A percentile compares a stretch with the other conserved stretches of the same genome.
Evolutionary conservation across 768 basidiomycete genomes (phyloP).

Genomic region (Kwoniella shandongensis): DNA sequence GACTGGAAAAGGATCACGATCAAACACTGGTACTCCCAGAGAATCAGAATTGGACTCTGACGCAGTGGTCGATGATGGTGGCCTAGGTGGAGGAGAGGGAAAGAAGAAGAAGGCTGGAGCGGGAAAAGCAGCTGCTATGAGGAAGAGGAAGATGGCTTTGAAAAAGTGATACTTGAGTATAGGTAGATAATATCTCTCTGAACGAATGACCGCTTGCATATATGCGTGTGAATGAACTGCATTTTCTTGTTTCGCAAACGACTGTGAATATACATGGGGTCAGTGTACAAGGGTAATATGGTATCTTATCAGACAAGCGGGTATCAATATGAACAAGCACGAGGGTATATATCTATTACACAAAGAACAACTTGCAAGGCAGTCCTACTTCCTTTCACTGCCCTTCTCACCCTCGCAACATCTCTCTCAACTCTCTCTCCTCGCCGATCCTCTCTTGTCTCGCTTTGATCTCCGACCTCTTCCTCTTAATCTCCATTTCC

Average conservation of each 20-base stretch:
- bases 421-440: conserved; percentile 38
- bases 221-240: no score
- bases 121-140: conserved; percentile 36
- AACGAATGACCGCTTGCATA: no score
- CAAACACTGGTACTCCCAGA: conserved; percentile 6
- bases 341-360: no score
- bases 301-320: no score
- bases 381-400: no score
- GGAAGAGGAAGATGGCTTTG: conserved; percentile 44
- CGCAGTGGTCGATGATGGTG: conserved; percentile 21
- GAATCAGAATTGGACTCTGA: conserved; percentile 30
- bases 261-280: no score
- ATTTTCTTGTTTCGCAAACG: no score
- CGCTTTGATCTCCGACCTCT: conserved; percentile 34
- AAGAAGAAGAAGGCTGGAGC: conserved; percentile 37
- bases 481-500: conserved; percentile 32
- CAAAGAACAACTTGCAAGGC: no score
- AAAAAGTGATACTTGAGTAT: conserved; percentile 24
- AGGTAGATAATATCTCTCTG: no score
- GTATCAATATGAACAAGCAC: no score
- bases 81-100: conserved; percentile 1
- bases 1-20: conserved; percentile 1
- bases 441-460: conserved; percentile 36
- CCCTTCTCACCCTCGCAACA: conserved; percentile 27
- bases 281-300: no score